Base-by-base conservation (phyloP, 257 asterid genomes). In the Solanum gandarillasii region DNA sequence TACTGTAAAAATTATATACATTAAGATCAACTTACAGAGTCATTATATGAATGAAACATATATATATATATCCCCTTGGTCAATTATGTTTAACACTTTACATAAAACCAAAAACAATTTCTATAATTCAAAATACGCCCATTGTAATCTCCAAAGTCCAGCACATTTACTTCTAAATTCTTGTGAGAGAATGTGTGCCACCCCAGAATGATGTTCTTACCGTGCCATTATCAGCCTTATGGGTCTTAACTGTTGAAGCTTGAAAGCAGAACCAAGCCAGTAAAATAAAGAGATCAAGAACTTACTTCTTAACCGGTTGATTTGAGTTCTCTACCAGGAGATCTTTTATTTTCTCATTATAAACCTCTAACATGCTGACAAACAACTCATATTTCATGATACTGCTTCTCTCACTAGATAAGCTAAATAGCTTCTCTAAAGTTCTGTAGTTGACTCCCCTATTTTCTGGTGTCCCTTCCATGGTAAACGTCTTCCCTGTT, bases 361-460 rank as follows among this genome's bases (percentile, higher is more conserved):
- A 97, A 83, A 97, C 99, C 91, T 97, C 99, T 88, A 97, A 88
- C 98, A 97, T 97, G 94, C 99, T 97, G 84, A 97, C 99, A 85
- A 90, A 92, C 93, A 96, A 89, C 76, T 95, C 97, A 87, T 93
- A 94, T 88, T 88, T 94, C 94, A 94, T 92, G 67, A 90, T 90
- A 76, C 94, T 88, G 91, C 94, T 93, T 88, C 98, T 93, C 88
- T 92, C 96, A 43, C 88, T 71, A 21, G 99, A 94, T 86, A 94
- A 58, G 89, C 92, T 94, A 87, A 97, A 97, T 76, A 97, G 91
- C 91, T 93, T 95, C 91, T 95, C 96, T 90, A 97, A 89, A 71
- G 98, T 97, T 83, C 96, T 91, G 91, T 96, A 96, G 91, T 97
- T 97, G 86, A 97, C 99, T 27, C 98, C 99, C 88, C 98, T 92